Conservation (phyloP, 495 filamentous ascomycete genomes). For the Aspergillus nanangensis region DNA sequence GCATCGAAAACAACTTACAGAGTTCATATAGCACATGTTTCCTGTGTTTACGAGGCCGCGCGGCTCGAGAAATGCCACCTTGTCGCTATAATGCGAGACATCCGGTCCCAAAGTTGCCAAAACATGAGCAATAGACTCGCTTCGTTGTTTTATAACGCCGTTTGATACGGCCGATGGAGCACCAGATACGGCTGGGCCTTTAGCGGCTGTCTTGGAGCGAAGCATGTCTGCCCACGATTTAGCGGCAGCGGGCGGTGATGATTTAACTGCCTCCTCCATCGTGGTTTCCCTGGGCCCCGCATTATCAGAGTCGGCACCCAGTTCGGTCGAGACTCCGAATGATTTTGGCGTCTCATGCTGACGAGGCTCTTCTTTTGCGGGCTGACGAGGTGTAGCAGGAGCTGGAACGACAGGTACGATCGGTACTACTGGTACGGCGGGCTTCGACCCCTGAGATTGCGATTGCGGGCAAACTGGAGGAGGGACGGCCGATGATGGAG, state of each 20-base stretch:
- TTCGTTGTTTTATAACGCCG: slow-evolving; percentile 45
- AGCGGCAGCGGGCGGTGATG: slow-evolving; percentile 44
- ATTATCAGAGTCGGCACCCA: too few relatives aligned
- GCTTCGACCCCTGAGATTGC: slow-evolving; percentile 39
- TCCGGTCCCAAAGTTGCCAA: slow-evolving; percentile 61
- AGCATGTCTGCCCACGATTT: slow-evolving; percentile 81
- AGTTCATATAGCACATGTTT: slow-evolving; percentile 99
- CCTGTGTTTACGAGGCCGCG: slow-evolving; percentile 93
- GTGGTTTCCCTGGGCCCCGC: slow-evolving; percentile 13
- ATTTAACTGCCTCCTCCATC: slow-evolving; percentile 25
- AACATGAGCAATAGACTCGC: slow-evolving; percentile 66
- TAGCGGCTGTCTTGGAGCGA: slow-evolving; percentile 41
- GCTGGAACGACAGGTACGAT: slow-evolving; percentile 61
- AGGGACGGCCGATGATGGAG: slow-evolving; percentile 54
- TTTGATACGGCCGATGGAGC: slow-evolving; percentile 36
- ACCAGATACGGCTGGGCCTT: slow-evolving; percentile 19
- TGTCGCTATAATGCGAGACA: slow-evolving; percentile 51
- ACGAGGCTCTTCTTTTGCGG: too few relatives aligned
- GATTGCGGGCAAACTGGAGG: slow-evolving; percentile 30
- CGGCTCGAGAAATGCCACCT: slow-evolving; percentile 84
- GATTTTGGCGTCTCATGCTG: too few relatives aligned
- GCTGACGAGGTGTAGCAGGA: slow-evolving; percentile 34
- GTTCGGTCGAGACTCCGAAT: too few relatives aligned
- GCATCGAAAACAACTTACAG: slow-evolving; percentile 53
- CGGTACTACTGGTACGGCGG: slow-evolving; percentile 58